Base-by-base conservation (phyloP, 768 basidiomycete species). In the Tricholoma flavovirens region DNA sequence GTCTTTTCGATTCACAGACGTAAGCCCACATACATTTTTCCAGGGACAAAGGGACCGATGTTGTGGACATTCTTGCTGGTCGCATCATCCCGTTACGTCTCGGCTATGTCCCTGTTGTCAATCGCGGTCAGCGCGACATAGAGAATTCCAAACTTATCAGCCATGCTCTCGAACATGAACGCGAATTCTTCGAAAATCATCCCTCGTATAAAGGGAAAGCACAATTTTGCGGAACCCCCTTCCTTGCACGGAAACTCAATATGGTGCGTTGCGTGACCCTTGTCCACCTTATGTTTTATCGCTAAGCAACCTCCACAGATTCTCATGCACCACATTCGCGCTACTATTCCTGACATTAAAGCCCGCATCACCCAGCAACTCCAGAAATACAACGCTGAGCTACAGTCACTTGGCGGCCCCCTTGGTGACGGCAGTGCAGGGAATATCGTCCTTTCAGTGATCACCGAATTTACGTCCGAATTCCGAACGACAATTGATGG, bases 271-370 rank as follows among this genome's bases (percentile, higher is more conserved):
- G 8, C 26, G 8, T 17, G 30, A 19, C 10, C 29, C 51, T 26
- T 19, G 4, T 52, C 7, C 17, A 42, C 11, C 33, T 29, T 6
- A 38, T 55, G 33, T 49, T 32, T 38, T 2, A 26, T 49, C 3
- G 29, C 2, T 12, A 58, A 53, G 6, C 15, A 35, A 33, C 49
- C 46, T 24, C 19, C 45, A 15, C 56, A 96, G 94, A 96, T 99
- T 67, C 85, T 99, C 53, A 98, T 98, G 95, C 93, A 97, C 73
- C 97, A 99, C 73, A 98, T 99, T 69, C 90, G 92, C 55, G 84
- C 91, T 53, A 97, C 93, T 19, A 81, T 99, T n/a, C 97, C 97
- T 30, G 97, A 99, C 69, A 98, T 98, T 80, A 99, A 99, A 76
- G 82, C 85, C 14, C 86, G 95, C 64, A 98, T 99, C 68, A 80